These are phyloP conservation scores for Cylindrotheca fusiformis DNA, from an alignment of 108 stramenopile genomes.

Conservation along the genomic window DNA sequence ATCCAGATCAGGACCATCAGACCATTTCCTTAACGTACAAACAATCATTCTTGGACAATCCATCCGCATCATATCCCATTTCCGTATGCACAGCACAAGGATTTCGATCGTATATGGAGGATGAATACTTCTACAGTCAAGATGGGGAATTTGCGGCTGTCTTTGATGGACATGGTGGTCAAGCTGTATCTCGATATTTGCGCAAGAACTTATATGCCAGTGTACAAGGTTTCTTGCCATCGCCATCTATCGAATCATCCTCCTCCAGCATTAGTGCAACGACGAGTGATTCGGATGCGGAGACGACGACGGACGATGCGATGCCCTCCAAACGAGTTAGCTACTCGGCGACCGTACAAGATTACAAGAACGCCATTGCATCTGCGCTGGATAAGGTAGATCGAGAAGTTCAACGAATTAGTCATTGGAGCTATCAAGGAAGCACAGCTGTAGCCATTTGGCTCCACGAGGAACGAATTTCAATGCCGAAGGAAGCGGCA, in stretches of 20 bases:
- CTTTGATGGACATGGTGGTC: constrained; percentile 96
- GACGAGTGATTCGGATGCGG: constrained; percentile 11
- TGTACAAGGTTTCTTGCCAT: constrained; percentile 49
- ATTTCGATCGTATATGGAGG: constrained; percentile 78
- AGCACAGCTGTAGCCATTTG: constrained; percentile 86
- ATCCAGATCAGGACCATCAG: neutral
- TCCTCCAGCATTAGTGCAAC: constrained; percentile 14
- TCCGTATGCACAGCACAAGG: constrained; percentile 50
- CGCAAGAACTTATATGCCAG: constrained; percentile 77
- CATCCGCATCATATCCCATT: constrained; percentile 8
- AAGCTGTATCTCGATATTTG: constrained; percentile 76
- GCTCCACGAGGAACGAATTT: constrained; percentile 40
- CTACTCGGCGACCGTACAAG: constrained; percentile 12
- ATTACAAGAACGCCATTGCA: constrained; percentile 35
- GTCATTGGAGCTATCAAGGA: constrained; percentile 81
- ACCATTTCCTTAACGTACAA: neutral
- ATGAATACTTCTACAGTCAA: constrained; percentile 56
- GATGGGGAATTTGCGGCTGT: constrained; percentile 76
- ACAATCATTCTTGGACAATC: neutral
- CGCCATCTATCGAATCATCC: constrained; percentile 21
- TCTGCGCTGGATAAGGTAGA: constrained; percentile 68
- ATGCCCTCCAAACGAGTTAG: constrained; percentile 1
- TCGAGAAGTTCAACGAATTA: constrained; percentile 52
- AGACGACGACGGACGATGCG: neutral
- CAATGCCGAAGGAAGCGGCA: constrained; percentile 4